Base-by-base conservation (phyloP, 352 stramenopile species). In the Thraustochytrium aureum region DNA sequence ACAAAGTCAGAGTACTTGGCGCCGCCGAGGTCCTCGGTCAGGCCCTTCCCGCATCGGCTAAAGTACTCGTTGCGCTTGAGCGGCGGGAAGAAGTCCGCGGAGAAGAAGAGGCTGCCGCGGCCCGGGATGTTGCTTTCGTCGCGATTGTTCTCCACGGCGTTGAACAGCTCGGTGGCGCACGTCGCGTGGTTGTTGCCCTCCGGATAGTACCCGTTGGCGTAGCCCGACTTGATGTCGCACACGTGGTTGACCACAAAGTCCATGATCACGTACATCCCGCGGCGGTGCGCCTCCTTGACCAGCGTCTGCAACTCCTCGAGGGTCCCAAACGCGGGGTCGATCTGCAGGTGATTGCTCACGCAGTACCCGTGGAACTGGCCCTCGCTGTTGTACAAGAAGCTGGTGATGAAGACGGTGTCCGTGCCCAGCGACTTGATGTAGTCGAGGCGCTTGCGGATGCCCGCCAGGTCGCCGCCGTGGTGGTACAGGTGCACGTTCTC, bases 191-290 rank as follows among this genome's bases (percentile, higher is more conserved):
- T 7, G 26, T 41, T 3, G 43, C 65, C 72, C 38, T 73, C 59
- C 32, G 81, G 81, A 7, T 42, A 41, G 69, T 81, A 75, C 26
- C 56, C 56, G 41, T 10, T 30, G 76, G 35, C 2, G 33, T 74
- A 83, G 64, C 82, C 59, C 2, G 2, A 54, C 50, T 43, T 74
- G 2, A 54, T 17, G 64, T 35, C 59, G 38, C 61, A 73, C 10
- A 84, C 56, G 50, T 84, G 81, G 47, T 84, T 84, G 20, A 20
- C 64, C 4, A 84, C 81, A 22, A 84, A 73, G 60, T 84, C 81
- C 26, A 84, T 62, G 47, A 84, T 82, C 7, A 82, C 74, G 32
- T 32, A 84, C 12, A 84, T 82, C 45, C 45, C 81, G n/a, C 22
- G 30, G 4, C 7, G 32, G 52, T 84, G 74, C 33, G 35, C 42